Base-by-base conservation (phyloP, 768 basidiomycete species). In the Harrya chromipes region DNA sequence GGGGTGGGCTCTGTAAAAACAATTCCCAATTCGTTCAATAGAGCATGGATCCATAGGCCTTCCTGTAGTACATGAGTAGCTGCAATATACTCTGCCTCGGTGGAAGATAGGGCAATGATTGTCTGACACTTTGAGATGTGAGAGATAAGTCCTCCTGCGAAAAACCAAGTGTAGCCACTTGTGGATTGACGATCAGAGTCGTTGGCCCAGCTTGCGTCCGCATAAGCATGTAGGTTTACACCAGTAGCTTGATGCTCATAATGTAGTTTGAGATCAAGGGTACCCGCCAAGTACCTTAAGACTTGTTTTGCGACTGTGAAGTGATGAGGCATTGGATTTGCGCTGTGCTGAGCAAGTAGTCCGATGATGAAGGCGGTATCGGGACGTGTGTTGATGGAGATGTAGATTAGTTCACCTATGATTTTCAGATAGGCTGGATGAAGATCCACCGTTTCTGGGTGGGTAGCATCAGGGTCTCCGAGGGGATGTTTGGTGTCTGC, bases 331-430 rank as follows among this genome's bases (percentile, higher is more conserved):
- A 27, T 19, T 1, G 71, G 73, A n/a, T 59, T 58, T 0, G 66
- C 50, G 11, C 54, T 63, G 58, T 57, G 72, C 23, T 68, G 67
- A 0, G 68, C 56, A 1, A 76, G 64, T 0, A 43, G 19, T 52
- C 31, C 26, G 9, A 72, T 68, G 5, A 66, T 56, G 39, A 55
- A 70, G 0, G 68, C 55, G 11, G 76, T 59, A 36, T 78, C 70
- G 0, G 73, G 72, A 1, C 63, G 56, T 1, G 72, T 71, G 7
- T 59, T 60, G 3, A 70, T 45, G 3, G 70, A 54, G 0, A 70
- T 49, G 45, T 53, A 49, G 5, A 53, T 36, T 1, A 53, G 36
- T n/a, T 53, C 42, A 3, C 52, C 43, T 3, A 53, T 11, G 1
- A 47, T 0, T 6, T 52, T 52, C 0, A 16, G 21, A 6, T 39